Conservation (phyloP, 129 eudicot species). For the Pulicaria dysenterica region DNA sequence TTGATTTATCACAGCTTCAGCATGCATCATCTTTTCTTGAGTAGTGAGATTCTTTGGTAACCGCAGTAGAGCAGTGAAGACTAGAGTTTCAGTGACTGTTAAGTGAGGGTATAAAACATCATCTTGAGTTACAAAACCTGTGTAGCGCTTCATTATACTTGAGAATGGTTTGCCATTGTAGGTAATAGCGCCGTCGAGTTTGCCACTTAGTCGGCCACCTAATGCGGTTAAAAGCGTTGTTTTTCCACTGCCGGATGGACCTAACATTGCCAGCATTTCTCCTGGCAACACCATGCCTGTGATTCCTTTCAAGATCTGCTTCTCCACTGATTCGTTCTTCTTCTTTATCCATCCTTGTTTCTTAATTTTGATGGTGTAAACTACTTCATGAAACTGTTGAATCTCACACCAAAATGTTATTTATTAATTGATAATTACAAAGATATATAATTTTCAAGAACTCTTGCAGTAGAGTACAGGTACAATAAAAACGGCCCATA, state of each 20-base stretch:
- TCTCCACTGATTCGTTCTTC: conserved; percentile 31
- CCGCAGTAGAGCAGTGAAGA: conserved; percentile 72
- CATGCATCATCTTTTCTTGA: conserved; percentile 49
- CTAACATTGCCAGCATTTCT: conserved; percentile 78
- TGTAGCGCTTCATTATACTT: conserved; percentile 56
- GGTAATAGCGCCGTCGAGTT: conserved; percentile 52
- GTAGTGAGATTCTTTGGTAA: conserved; percentile 49
- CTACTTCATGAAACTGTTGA: conserved; percentile 68
- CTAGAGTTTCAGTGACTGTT: conserved; percentile 74
- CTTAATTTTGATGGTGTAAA: conserved; percentile 50
- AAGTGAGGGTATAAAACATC: conserved; percentile 71
- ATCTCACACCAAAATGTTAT: not conserved
- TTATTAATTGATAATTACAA: not conserved
- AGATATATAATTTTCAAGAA: not conserved
- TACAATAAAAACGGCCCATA: not conserved
- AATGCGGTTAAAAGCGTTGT: conserved; percentile 69
- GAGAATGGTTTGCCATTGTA: conserved; percentile 65
- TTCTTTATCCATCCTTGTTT: conserved; percentile 36
- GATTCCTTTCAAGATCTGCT: conserved; percentile 54
- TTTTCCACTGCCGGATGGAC: conserved; percentile 88
- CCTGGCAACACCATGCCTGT: conserved; percentile 72
- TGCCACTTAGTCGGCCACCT: conserved; percentile 70
- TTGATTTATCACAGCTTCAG: conserved; percentile 61
- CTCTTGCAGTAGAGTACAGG: not conserved
- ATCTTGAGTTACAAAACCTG: conserved; percentile 83